Conservation (phyloP, 2,329 filamentous ascomycete species). For the Magnaporthiopsis rhizophila region DNA sequence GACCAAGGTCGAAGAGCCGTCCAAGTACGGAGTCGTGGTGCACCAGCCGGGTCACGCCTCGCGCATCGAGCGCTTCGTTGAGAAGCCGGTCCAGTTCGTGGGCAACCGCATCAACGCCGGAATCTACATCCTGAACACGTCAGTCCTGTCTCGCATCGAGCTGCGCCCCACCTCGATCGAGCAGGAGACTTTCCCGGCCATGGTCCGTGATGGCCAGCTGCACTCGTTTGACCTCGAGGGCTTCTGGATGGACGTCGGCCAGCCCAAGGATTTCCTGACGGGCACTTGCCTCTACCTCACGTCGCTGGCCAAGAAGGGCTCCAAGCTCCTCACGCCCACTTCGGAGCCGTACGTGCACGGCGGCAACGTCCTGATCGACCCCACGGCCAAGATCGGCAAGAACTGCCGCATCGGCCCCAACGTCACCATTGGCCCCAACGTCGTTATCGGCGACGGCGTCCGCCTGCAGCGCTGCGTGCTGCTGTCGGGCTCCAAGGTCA, state of each 20-base stretch:
- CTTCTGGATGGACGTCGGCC: conserved; percentile 99
- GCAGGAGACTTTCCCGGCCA: conserved; percentile 96
- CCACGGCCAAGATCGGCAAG: conserved; percentile 91
- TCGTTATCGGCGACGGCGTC: conserved; percentile 88
- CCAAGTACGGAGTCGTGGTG: conserved; percentile 97
- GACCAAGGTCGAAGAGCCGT: conserved; percentile 97
- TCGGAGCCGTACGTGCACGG: conserved; percentile 78
- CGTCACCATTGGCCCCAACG: conserved; percentile 88
- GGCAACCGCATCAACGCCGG: conserved; percentile 98
- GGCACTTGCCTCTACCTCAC: conserved; percentile 95
- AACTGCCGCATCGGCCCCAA: conserved; percentile 98
- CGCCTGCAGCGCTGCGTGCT: conserved; percentile 89
- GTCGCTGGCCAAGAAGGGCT: conserved; percentile 81
- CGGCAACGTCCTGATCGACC: conserved; percentile 93
- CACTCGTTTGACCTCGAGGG: conserved; percentile 96
- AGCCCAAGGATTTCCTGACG: conserved; percentile 96
- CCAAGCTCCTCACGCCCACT: conserved; percentile 69
- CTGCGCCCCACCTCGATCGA: conserved; percentile 95
- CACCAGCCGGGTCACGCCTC: conserved; percentile 89
- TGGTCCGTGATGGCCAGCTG: conserved; percentile 79
- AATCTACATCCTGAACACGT: conserved; percentile 96
- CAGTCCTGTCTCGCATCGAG: conserved; percentile 83
- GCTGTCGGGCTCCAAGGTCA: conserved; percentile 83
- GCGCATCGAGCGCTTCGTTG: conserved; percentile 95
- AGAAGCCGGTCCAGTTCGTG: conserved; percentile 98